A percentile compares a stretch with the other conserved stretches of the same genome.
phyloP scores from a whole-genome alignment of 345 rosid species.

The Psidium guajava region DNA sequence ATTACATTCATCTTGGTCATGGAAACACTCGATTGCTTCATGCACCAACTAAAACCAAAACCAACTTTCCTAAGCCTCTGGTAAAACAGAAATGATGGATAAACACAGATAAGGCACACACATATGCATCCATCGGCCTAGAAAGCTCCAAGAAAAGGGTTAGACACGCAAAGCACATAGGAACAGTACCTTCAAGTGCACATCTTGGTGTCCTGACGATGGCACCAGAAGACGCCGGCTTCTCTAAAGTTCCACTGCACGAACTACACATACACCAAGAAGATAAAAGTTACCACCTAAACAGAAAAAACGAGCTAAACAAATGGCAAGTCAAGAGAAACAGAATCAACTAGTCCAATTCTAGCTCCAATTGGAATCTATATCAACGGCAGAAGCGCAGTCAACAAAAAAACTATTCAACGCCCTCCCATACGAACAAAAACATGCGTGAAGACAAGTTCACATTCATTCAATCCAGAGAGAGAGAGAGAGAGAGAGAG shows the following conservation, averaged over 20 bases:
- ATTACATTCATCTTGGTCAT: neutral
- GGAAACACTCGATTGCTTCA: neutral
- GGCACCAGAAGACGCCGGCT: constrained; percentile 11
- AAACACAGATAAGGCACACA: neutral
- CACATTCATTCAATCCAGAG: neutral
- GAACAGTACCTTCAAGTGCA: constrained; percentile 53
- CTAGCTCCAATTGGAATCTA: neutral
- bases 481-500: neutral
- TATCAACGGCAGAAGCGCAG: neutral
- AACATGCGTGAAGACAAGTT: neutral
- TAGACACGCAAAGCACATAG: neutral
- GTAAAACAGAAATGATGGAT: neutral
- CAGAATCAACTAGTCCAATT: neutral
- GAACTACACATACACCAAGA: constrained; percentile 13
- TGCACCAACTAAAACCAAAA: neutral
- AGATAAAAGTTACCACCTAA: neutral
- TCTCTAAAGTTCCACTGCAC: constrained; percentile 4
- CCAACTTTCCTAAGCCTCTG: neutral
- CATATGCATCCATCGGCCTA: neutral
- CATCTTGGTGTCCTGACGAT: constrained; percentile 34
- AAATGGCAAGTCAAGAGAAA: neutral
- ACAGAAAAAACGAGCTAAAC: neutral
- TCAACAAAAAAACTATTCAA: neutral
- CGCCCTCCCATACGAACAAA: neutral
- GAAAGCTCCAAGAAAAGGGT: neutral